Conservation (phyloP, 768 basidiomycete genomes). For the Cystofilobasidium capitatum region DNA sequence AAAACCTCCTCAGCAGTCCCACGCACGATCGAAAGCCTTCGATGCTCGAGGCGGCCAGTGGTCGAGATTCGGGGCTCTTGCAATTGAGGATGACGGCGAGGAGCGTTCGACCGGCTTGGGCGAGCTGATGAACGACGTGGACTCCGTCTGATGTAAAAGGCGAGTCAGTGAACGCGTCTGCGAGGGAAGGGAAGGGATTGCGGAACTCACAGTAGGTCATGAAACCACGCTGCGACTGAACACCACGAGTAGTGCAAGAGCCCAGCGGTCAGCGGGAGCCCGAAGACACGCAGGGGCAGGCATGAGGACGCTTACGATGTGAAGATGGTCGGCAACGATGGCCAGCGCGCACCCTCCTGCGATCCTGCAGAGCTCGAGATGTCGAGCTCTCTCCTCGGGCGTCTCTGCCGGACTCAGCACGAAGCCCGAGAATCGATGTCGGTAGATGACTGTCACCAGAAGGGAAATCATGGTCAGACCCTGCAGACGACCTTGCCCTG, state of each 20-base stretch:
- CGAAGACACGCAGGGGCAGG: background rate
- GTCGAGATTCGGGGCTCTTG: conserved; percentile 65
- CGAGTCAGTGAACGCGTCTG: background rate
- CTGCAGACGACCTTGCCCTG: background rate
- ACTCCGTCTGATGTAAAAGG: conserved; percentile 58
- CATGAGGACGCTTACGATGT: conserved; percentile 52
- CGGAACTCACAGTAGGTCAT: conserved; percentile 82
- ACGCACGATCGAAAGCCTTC: conserved; percentile 82
- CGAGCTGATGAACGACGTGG: conserved; percentile 89
- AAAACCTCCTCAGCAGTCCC: conserved; percentile 75
- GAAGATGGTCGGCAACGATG: conserved; percentile 70
- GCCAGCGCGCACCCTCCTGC: conserved; percentile 72
- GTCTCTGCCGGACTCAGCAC: conserved; percentile 37
- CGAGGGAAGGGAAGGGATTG: background rate
- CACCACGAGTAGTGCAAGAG: background rate
- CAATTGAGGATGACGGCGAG: conserved; percentile 80
- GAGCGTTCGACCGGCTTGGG: conserved; percentile 82
- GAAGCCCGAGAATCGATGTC: conserved; percentile 56
- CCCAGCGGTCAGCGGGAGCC: background rate
- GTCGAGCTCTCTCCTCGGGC: conserved; percentile 55
- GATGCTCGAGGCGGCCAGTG: conserved; percentile 67
- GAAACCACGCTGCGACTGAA: conserved; percentile 54
- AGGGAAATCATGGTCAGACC: background rate
- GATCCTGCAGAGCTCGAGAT: conserved; percentile 41
- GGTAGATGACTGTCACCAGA: conserved; percentile 54